Base-by-base conservation (phyloP, 2,329 filamentous ascomycete species). In the Colletotrichum ledebouriae region DNA sequence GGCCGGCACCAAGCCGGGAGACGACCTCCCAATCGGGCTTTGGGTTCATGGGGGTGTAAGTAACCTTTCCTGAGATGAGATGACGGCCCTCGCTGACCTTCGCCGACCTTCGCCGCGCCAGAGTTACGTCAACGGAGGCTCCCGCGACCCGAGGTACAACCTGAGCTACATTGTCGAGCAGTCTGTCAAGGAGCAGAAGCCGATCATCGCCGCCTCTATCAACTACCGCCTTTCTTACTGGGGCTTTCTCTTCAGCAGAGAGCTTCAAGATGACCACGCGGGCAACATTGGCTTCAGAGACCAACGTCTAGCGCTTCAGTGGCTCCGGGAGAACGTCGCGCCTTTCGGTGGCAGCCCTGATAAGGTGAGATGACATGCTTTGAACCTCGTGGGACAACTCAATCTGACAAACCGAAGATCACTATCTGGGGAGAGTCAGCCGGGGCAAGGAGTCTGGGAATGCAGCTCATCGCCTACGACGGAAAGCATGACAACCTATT, bases 381-480 rank as follows among this genome's bases (percentile, higher is more conserved):
- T 25, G 25, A 25, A 25, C 25, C 25, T 25, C 25, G 5, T 4
- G 4, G 25, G 5, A 25, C 5, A 25, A 25, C 25, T 25, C 25
- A 25, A 5, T 25, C 25, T 25, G 3, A 25, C 25, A 25, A 25
- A 25, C 25, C 5, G 25, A 5, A 25, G 25, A 4, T 25, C 5
- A 91, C 88, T 0, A 87, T 91, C 57, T 90, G 86, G 85, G 89
- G 90, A 3, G 86, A 91, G 74, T 84, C 82, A 0, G 86, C 87
- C 0, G 86, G 86, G 1, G 77, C 84, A 0, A 89, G 90, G 58
- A 90, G 87, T 0, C 86, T 89, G 1, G 82, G 87, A 52, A 85
- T 90, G 71, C 90, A 92, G 56, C 88, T 89, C 80, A 75, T 85
- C 3, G 76, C 91, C 50, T 89, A 90, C 70, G 83, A 85, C 53